Evolutionary conservation across 139 green algal species (phyloP), one percentile per base, ranked within the genome.

Genomic region (Tetraselmis striata): DNA sequence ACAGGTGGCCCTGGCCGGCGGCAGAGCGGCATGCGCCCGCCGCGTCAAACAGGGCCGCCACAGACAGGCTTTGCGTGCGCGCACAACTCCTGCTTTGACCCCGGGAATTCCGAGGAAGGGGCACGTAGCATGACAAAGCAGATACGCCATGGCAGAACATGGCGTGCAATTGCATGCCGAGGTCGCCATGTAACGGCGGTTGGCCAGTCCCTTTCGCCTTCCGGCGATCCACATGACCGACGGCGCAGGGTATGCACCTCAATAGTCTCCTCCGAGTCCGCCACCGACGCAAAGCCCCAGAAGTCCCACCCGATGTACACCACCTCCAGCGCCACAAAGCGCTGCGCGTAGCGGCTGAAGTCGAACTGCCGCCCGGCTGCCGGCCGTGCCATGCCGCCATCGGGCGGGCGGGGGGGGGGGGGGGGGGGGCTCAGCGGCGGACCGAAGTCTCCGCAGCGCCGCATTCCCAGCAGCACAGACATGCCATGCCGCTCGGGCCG

Each of bases 311-410:
- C 95, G 0, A 95, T 30, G 77, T 98, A 98, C 32, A 93, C 85
- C 31, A 98, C 32, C 79, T 97, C 87, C 78, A 98, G 86, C 0
- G 93, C 95, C 28, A 98, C 90, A 77, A 90, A 91, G 1, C 94
- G 90, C 58, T 85, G 84, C 23, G 59, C 28, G 75, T 91, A 95
- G 74, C 82, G 85, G 26, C 29, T 59, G 75, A 93, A 92, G 81
- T 93, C 84, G 77, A 94, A 90, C 30, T 67, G 11, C 45, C 45
- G 5, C 45, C 45, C 45, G 18, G 45, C 45, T 67, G 45, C 45
- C 5, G 11, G 45, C 45, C n/a, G n/a, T n/a, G n/a, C n/a, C n/a
- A n/a, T n/a, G n/a, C n/a, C n/a, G n/a, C n/a, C n/a, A n/a, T n/a
- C n/a, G n/a, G n/a, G n/a, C n/a, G n/a, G n/a, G n/a, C n/a, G n/a